phyloP scores from a whole-genome alignment of 495 filamentous ascomycete species.

The Endocarpon pusillum region DNA sequence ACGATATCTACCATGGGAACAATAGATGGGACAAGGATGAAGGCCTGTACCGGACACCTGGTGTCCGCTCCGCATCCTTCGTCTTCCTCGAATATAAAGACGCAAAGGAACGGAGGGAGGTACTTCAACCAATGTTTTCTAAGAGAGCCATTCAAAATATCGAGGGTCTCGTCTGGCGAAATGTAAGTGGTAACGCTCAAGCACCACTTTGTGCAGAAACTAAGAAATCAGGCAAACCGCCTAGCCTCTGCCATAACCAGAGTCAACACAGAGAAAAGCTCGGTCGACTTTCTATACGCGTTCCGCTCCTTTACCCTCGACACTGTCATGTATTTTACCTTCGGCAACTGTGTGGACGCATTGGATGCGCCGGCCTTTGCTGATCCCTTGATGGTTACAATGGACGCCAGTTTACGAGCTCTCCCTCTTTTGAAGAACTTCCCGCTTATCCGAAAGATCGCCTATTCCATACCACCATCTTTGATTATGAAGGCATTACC shows the following conservation, averaged over 20 bases:
- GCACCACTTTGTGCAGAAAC: too few species aligned
- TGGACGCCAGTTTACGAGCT: too few species aligned
- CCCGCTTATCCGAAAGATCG: neutral
- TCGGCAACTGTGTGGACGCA: neutral
- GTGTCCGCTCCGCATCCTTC: neutral
- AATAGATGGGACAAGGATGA: constrained; percentile 3
- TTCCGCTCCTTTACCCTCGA: constrained; percentile 1
- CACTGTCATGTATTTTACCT: neutral
- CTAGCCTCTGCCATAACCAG: too few species aligned
- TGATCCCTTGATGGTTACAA: constrained; percentile 1
- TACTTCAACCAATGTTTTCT: constrained; percentile 15
- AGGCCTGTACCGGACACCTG: constrained; percentile 2
- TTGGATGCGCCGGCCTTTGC: neutral
- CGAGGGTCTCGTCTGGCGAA: constrained; percentile 17
- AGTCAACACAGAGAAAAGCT: too few species aligned
- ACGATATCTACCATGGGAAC: constrained; percentile 3
- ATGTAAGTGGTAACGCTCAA: too few species aligned
- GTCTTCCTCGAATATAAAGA: constrained; percentile 1
- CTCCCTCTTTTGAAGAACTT: too few species aligned
- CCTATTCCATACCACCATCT: too few species aligned
- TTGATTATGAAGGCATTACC: neutral
- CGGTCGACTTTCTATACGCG: too few species aligned
- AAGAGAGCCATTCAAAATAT: constrained; percentile 13
- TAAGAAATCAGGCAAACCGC: too few species aligned
- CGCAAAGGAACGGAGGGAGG: constrained; percentile 1